These are phyloP conservation scores for Amphirosellinia nigrospora DNA, from an alignment of 495 filamentous ascomycete species.

Conservation along the genomic window DNA sequence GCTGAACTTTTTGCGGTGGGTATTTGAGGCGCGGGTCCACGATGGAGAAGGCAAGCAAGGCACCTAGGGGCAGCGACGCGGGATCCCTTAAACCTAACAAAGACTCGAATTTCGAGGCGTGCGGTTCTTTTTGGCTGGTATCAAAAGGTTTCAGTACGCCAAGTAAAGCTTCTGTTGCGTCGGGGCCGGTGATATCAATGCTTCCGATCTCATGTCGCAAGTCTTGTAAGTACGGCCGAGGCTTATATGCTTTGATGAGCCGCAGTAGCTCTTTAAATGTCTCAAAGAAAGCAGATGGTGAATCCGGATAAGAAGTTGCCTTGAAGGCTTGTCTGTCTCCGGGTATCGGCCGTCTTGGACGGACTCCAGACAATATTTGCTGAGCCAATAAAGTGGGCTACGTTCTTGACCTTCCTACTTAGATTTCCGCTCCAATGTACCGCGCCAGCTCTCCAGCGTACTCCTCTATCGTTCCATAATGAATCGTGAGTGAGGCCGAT, in stretches of 20 bases:
- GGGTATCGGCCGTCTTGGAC: constrained; percentile 28
- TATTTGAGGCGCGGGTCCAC: constrained; percentile 81
- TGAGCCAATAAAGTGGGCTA: constrained; percentile 70
- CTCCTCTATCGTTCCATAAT: constrained; percentile 65
- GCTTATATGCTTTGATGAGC: constrained; percentile 71
- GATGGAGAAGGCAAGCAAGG: constrained; percentile 73
- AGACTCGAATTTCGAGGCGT: constrained; percentile 64
- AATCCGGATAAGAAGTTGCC: constrained; percentile 73
- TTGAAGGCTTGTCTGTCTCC: constrained; percentile 50
- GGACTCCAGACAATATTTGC: constrained; percentile 75
- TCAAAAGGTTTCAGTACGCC: constrained; percentile 68
- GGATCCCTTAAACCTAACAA: constrained; percentile 77
- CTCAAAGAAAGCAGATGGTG: constrained; percentile 91
- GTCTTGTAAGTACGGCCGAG: constrained; percentile 81
- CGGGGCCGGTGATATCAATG: constrained; percentile 86
- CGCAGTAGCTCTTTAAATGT: constrained; percentile 78
- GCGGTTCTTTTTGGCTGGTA: constrained; percentile 43
- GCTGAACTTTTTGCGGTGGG: constrained; percentile 62
- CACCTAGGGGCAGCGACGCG: constrained; percentile 73
- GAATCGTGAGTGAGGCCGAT: constrained; percentile 66
- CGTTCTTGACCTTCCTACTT: constrained; percentile 61
- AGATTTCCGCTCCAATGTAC: constrained; percentile 73
- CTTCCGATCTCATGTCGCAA: constrained; percentile 93
- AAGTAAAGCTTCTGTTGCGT: constrained; percentile 79
- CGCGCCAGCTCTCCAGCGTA: constrained; percentile 76